Conservation (phyloP, 2,329 filamentous ascomycete genomes). For the Cercospora canescens region DNA sequence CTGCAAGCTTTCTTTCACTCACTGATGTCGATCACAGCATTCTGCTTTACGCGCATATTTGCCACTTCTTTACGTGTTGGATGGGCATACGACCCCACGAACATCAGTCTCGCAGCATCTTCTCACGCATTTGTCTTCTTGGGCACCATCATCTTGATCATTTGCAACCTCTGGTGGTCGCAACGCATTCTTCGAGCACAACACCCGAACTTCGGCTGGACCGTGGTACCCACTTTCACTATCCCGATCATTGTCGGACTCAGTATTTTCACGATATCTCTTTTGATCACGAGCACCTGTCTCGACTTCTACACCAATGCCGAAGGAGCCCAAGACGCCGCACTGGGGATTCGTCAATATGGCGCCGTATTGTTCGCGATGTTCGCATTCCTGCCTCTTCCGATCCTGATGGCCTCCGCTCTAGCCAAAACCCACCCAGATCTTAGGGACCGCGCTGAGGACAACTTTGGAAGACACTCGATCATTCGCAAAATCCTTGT, state of each 20-base stretch:
- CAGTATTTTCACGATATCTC: constrained; percentile 61
- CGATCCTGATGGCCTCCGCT: constrained; percentile 52
- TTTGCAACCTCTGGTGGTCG: constrained; percentile 75
- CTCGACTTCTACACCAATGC: constrained; percentile 68
- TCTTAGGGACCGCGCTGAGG: constrained; percentile 39
- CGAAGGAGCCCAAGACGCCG: constrained; percentile 46
- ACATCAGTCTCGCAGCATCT: constrained; percentile 52
- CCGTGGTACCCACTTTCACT: constrained; percentile 48
- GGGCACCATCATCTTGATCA: constrained; percentile 72
- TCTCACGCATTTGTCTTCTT: constrained; percentile 71
- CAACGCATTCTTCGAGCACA: constrained; percentile 74
- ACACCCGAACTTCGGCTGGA: constrained; percentile 72
- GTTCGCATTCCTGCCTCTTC: constrained; percentile 67
- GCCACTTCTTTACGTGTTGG: constrained; percentile 54
- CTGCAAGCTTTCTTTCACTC: too few relatives aligned
- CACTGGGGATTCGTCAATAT: constrained; percentile 65
- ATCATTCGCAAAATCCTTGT: constrained; percentile 68
- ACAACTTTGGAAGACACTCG: constrained; percentile 61
- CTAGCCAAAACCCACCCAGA: constrained; percentile 41
- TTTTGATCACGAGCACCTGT: constrained; percentile 65
- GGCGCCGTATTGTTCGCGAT: constrained; percentile 62
- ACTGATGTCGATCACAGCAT: constrained; percentile 41
- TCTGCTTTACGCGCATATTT: constrained; percentile 51
- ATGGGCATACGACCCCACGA: constrained; percentile 53
- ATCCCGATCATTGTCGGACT: constrained; percentile 62